Evolutionary conservation across 805 yeast genomes (phyloP).

Genomic region (Komagataella phaffii): DNA sequence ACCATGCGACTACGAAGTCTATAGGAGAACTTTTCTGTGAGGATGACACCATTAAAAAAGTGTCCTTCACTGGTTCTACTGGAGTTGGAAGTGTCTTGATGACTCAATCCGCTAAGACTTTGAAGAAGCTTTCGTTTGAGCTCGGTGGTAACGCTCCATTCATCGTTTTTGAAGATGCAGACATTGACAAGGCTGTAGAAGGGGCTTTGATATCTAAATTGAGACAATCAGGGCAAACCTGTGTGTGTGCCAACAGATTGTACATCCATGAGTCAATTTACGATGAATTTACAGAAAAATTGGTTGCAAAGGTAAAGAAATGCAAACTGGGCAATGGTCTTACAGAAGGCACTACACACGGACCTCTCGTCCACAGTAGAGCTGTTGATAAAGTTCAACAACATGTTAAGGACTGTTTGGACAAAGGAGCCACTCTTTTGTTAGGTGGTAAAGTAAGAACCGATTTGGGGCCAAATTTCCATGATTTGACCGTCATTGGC

Average conservation of each 20-base stretch:
- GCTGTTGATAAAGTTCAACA: conserved; percentile 47
- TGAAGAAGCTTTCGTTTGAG: conserved; percentile 63
- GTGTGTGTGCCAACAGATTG: conserved; percentile 67
- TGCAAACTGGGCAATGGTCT: conserved; percentile 54
- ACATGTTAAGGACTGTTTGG: conserved; percentile 54
- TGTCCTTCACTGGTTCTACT: conserved; percentile 74
- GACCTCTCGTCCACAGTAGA: conserved; percentile 57
- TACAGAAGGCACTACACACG: conserved; percentile 47
- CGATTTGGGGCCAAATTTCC: conserved; percentile 50
- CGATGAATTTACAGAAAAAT: conserved; percentile 39
- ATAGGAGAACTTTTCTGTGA: conserved; percentile 48
- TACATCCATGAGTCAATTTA: conserved; percentile 54
- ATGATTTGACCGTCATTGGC: conserved; percentile 54
- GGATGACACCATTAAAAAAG: conserved; percentile 42
- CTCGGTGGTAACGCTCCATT: conserved; percentile 78
- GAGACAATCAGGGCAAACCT: conserved; percentile 71
- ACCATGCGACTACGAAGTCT: conserved; percentile 21
- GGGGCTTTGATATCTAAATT: conserved; percentile 56
- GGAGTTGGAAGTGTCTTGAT: conserved; percentile 55
- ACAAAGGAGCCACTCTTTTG: conserved; percentile 51
- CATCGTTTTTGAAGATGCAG: conserved; percentile 63
- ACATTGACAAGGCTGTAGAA: conserved; percentile 50
- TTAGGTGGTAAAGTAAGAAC: conserved; percentile 44
- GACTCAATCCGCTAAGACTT: conserved; percentile 44
- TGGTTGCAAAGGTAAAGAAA: conserved; percentile 29